Percentiles rank a stretch among this genome's conserved stretches.
Conservation (phyloP, 345 rosid species). For the Lepidium africanum region DNA sequence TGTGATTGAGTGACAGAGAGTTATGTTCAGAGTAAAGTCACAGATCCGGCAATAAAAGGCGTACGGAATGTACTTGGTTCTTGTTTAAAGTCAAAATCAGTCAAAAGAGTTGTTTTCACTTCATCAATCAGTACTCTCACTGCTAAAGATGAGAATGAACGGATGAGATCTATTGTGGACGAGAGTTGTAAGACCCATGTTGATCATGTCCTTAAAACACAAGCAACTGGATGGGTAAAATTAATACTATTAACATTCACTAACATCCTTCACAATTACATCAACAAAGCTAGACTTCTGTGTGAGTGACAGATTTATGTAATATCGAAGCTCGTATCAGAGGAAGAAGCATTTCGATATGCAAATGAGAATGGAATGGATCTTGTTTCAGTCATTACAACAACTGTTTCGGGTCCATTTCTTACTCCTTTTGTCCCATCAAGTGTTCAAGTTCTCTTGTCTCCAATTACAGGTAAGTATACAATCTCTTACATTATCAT, state of each 20-base stretch:
- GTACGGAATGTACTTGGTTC: constrained; percentile 63
- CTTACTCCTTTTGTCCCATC: constrained; percentile 58
- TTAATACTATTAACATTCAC: not conserved
- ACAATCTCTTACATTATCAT: not conserved
- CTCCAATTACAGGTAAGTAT: constrained; percentile 56
- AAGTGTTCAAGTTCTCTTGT: constrained; percentile 65
- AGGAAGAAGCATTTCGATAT: constrained; percentile 68
- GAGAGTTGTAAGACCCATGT: constrained; percentile 58
- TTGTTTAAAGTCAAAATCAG: constrained; percentile 57
- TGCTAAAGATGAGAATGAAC: constrained; percentile 48
- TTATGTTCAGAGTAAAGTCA: constrained; percentile 43
- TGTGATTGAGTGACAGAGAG: constrained; percentile 31
- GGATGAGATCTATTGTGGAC: constrained; percentile 55
- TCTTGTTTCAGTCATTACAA: constrained; percentile 60
- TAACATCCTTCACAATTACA: not conserved
- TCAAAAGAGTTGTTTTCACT: constrained; percentile 72
- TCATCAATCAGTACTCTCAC: constrained; percentile 82
- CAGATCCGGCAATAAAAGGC: constrained; percentile 60
- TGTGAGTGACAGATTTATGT: constrained; percentile 48
- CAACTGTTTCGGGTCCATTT: constrained; percentile 74
- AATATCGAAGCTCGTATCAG: constrained; percentile 60
- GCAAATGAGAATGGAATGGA: constrained; percentile 50
- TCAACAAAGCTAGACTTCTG: not conserved
- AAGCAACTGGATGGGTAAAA: constrained; percentile 82
- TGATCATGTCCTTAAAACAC: constrained; percentile 43